Evolutionary conservation across 2,329 filamentous ascomycete genomes (phyloP).

Genomic region (Penicillium sp.): DNA sequence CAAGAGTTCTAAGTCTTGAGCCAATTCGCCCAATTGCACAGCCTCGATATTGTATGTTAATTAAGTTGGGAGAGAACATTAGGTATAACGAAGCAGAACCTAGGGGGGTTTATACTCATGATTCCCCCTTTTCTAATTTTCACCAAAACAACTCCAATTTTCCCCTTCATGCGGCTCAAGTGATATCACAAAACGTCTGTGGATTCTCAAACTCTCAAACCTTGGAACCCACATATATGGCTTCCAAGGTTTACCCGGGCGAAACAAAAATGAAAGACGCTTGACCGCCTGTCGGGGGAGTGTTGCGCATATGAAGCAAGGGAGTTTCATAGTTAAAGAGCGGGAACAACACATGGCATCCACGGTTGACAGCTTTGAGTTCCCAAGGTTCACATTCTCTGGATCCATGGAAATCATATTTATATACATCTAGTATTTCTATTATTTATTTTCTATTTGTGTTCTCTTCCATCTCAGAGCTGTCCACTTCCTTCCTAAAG

Average conservation of each 20-base stretch:
- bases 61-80: too few species aligned
- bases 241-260: not conserved
- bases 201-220: not conserved
- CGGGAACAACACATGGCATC: not conserved
- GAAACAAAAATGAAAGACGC: not conserved
- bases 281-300: not conserved
- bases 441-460: not conserved
- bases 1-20: too few species aligned
- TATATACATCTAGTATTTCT: not conserved
- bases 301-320: constrained; percentile 4
- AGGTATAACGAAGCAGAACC: too few species aligned
- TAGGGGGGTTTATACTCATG: too few species aligned
- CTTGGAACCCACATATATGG: too few species aligned
- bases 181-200: not conserved
- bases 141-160: not conserved
- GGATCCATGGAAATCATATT: constrained; percentile 1
- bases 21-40: too few species aligned
- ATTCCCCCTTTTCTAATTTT: not conserved
- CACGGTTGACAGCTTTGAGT: not conserved
- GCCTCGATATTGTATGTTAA: too few species aligned
- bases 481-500: too few species aligned
- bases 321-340: constrained; percentile 3
- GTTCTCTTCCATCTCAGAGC: not conserved
- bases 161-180: not conserved
- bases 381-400: not conserved